Evolutionary conservation across 352 stramenopile species (phyloP).

Genomic region (Phytophthora crassamura): DNA sequence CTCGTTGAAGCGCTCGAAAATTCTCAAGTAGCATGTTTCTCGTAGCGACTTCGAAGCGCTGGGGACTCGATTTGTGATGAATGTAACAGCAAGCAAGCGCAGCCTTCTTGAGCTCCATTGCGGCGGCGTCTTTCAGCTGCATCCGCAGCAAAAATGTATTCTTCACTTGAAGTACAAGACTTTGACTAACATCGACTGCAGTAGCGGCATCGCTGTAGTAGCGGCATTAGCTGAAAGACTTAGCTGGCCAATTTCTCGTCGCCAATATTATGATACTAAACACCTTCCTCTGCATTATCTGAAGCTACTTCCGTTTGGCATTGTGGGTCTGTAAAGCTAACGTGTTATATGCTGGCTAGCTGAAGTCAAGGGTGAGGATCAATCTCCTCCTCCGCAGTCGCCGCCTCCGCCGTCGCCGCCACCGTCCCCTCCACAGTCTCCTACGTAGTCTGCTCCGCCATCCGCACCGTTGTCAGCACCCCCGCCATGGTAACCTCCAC

Average conservation of each 20-base stretch:
- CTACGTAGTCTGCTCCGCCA: not conserved
- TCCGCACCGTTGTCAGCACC: not conserved
- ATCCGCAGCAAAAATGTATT: slow-evolving; percentile 65
- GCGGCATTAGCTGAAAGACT: no score
- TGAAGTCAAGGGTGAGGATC: no score
- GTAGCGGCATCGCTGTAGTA: no score
- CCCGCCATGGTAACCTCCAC: not conserved
- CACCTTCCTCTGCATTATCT: no score
- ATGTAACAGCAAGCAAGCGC: slow-evolving; percentile 58
- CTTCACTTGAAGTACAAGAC: no score
- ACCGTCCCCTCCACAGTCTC: not conserved
- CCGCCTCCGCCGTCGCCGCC: not conserved
- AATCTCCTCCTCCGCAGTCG: not conserved
- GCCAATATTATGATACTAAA: no score
- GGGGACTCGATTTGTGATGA: slow-evolving; percentile 54
- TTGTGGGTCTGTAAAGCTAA: no score
- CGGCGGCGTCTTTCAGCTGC: slow-evolving; percentile 59
- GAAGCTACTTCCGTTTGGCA: no score
- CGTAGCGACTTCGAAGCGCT: slow-evolving; percentile 56
- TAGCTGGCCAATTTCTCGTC: no score
- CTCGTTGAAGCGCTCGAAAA: slow-evolving; percentile 48
- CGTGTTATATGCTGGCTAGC: no score
- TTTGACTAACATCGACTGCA: slow-evolving; percentile 62
- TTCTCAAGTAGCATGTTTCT: slow-evolving; percentile 66
- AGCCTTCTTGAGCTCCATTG: slow-evolving; percentile 44